Conservation (phyloP, 768 basidiomycete genomes). For the Pulveroboletus sp. region DNA sequence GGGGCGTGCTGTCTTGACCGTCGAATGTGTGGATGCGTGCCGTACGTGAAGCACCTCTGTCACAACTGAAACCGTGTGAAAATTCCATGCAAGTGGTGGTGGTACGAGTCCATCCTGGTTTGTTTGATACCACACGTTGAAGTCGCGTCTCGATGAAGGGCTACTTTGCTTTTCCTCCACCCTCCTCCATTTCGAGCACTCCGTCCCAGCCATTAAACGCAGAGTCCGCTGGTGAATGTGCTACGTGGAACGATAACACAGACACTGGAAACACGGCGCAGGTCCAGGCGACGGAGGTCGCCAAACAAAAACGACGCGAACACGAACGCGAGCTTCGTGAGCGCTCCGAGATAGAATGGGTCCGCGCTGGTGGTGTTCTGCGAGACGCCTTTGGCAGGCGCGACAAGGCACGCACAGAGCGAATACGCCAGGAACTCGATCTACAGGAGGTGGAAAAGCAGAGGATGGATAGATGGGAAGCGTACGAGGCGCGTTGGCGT, state of each 20-base stretch:
- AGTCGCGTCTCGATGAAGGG: constrained; percentile 18
- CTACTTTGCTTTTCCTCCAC: constrained; percentile 25
- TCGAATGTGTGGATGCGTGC: background rate
- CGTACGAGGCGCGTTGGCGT: constrained; percentile 54
- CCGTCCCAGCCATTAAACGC: background rate
- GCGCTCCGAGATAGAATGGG: constrained; percentile 59
- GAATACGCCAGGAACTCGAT: constrained; percentile 45
- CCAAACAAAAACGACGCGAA: constrained; percentile 20
- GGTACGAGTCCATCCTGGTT: too few species aligned
- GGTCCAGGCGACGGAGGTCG: constrained; percentile 10
- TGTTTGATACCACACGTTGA: too few species aligned
- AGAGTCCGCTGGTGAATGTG: background rate
- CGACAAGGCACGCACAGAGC: constrained; percentile 49
- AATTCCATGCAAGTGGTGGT: too few species aligned
- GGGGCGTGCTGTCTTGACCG: constrained; percentile 3
- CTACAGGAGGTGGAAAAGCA: constrained; percentile 41
- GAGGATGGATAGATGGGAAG: constrained; percentile 45
- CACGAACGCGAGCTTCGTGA: constrained; percentile 42
- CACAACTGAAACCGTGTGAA: too few species aligned
- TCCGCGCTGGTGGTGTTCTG: constrained; percentile 54
- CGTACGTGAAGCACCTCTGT: too few species aligned
- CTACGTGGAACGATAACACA: background rate
- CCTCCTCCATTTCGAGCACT: background rate
- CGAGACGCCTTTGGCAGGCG: constrained; percentile 48
- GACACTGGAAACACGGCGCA: background rate